Base-by-base conservation (phyloP, 148 eudicot genomes). In the Drosera capensis region DNA sequence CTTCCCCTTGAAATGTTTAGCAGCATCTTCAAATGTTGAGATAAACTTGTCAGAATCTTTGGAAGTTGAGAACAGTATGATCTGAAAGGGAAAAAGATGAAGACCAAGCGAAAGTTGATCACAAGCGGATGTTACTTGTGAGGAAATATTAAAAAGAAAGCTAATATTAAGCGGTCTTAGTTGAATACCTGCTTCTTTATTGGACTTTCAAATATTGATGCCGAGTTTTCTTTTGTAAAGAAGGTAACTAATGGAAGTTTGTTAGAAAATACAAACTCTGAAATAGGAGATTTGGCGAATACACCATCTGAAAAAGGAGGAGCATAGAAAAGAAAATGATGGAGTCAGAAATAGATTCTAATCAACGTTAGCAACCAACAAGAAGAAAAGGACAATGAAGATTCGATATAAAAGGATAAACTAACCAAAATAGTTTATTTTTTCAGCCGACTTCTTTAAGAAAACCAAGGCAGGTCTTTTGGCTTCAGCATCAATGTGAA, bases 381-480 rank as follows among this genome's bases (percentile, higher is more conserved):
- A n/a, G n/a, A n/a, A n/a, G n/a, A n/a, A n/a, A n/a, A n/a, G n/a
- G n/a, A n/a, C n/a, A n/a, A n/a, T n/a, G n/a, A n/a, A n/a, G n/a
- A n/a, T n/a, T n/a, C n/a, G n/a, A n/a, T n/a, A n/a, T n/a, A n/a
- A n/a, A n/a, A n/a, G n/a, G 21, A 38, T 22, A 22, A 24, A 49
- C 78, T 31, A 48, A 82, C 97, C 97, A 69, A 64, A 88, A 25
- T 50, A 44, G 28, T 69, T 62, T 20, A 75, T 45, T 62, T 88
- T 88, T 77, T 83, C 97, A 25, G 52, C 71, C 56, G 74, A 83
- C 48, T 71, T 77, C 81, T 88, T 88, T 48, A 83, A 46, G 52
- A 88, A 45, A 55, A 88, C 79, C 59, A 83, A 29, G 21, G 77
- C 55, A 3, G 97, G 97, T 39, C 77, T 83, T 45, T 75, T 80